Evolutionary conservation across 202 grass and related monocot species (phyloP), one percentile per base, ranked within the genome.

Genomic region (Bolboschoenoplectus hybrid): DNA sequence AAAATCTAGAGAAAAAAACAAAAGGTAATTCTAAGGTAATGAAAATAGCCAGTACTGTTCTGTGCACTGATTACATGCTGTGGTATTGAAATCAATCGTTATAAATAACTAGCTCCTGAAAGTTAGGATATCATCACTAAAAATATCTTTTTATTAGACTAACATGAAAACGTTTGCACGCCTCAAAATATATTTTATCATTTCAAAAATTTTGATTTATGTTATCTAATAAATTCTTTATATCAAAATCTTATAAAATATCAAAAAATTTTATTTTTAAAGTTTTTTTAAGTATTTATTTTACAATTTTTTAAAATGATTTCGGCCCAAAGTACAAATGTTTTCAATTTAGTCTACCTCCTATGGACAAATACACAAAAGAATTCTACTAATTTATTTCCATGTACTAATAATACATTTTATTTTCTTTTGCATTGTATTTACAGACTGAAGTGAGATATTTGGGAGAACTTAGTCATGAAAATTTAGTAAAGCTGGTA

Each of bases 401-500:
- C 4, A 34, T 13, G 13, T 16, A 16, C 72, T 53, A 36, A 53
- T 76, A n/a, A 0, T 26, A 26, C 26, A 26, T 26, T 26, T 26
- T 26, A 26, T 11, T 9, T 79, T 4, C n/a, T 58, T 77, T 57
- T 58, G 14, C 13, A 16, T 26, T 63, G 14, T 13, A 66, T n/a
- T 9, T 50, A 77, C 85, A 93, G 91, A 80, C 95, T 35, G 95
- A 98, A 87, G 93, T 98, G 1, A 95, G 91, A 9, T 98, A 88
- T 85, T 81, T 98, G 53, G 91, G 90, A 6, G 85, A 98, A 88
- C 90, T 98, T 87, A 87, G 73, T 85, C 96, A 98, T 46, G 87
- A 79, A 13, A 98, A 98, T 92, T 89, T 98, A 5, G 96, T 98
- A 5, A 95, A 88, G 84, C 88, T 98, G 0, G 89, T 98, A 0